Base-by-base conservation (phyloP, 768 basidiomycete genomes). In the Cystobasidium tubakii region DNA sequence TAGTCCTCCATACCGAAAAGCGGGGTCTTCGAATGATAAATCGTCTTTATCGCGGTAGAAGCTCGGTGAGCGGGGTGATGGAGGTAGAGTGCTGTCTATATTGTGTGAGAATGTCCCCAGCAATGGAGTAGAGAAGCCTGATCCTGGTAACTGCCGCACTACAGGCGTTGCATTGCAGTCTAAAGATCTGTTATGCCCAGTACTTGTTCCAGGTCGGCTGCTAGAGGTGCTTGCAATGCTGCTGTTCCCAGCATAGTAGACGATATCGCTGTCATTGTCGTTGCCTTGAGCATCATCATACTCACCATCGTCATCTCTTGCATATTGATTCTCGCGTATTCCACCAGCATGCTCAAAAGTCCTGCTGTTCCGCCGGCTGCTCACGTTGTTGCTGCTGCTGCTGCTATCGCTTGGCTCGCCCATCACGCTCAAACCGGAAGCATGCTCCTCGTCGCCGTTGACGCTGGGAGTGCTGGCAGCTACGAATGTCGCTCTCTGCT, bases 361-460 rank as follows among this genome's bases (percentile, higher is more conserved):
- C 46, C 46, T 50, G 46, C 46, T 39, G 39, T 15, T 39, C 6
- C 39, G 39, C 39, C 39, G 46, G 21, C 46, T 50, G 33, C 10
- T 65, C 33, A 12, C 62, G 27, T 63, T 42, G 25, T n/a, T 42
- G 7, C 23, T 29, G 63, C 39, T 19, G n/a, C 7, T 19, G 36
- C 9, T 42, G 23, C 63, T 46, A 29, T 17, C 25, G 25, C 6
- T 15, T 25, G 34, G 13, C 31, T 36, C 39, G 4, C 9, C 43
- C 25, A 27, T 34, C 6, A 60, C 29, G 12, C 12, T 29, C 33
- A 34, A 12, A 12, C 57, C 57, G 4, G 33, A 34, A 60, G 29
- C 57, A 60, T 60, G 57, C 57, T 60, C 57, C 29, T 27, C 57
- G 66, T 54, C 66, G 50, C 66, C 66, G 44, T 67, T 17, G 21